Base-by-base conservation (phyloP, 140 eudicot species). In the Senecio squalidus region DNA sequence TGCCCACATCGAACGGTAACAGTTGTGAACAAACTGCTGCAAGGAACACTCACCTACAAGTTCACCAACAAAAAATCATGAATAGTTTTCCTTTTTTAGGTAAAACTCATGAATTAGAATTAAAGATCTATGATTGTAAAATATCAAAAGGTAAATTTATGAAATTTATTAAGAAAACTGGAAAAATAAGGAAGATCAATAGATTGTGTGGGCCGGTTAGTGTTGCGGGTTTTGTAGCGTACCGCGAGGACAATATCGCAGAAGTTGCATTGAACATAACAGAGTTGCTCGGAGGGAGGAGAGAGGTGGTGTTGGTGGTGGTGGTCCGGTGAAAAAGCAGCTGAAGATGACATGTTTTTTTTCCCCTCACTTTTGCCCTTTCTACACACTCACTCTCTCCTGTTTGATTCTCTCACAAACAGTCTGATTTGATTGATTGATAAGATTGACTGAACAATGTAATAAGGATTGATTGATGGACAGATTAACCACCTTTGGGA, bases 1-100 rank as follows among this genome's bases (percentile, higher is more conserved):
- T 87, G 95, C 14, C 98, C 98, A 54, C 98, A 92, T 79, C 95
- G 69, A 39, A 92, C 98, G 3, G 96, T 92, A 20, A 92, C 98
- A 7, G 86, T 92, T 56, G 81, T 79, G 86, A 75, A 80, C 86
- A 92, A 74, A 74, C 95, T 87, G 39, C 84, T 78, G 77, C 84
- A 69, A 58, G 98, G 98, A 28, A 91, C 97, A 66, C 95, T 90
- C 84, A 90, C 97, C 97, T 90, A 38, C 71, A 79, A 44, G 3
- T 0, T 9, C 28, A 36, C 20, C 57, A 49, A 49, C 38, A 69
- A 52, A 9, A 13, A 49, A 49, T 22, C 6, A 24, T 5, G 18
- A 6, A 20, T 24, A 14, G 9, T 8, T 14, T 50, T 16, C 5
- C 7, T 50, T 50, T 25, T 5, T 25, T 24, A 3, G 2, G 20